Base-by-base conservation (phyloP, 2,329 filamentous ascomycete species). In the Rhexocercosporidium sp. region DNA sequence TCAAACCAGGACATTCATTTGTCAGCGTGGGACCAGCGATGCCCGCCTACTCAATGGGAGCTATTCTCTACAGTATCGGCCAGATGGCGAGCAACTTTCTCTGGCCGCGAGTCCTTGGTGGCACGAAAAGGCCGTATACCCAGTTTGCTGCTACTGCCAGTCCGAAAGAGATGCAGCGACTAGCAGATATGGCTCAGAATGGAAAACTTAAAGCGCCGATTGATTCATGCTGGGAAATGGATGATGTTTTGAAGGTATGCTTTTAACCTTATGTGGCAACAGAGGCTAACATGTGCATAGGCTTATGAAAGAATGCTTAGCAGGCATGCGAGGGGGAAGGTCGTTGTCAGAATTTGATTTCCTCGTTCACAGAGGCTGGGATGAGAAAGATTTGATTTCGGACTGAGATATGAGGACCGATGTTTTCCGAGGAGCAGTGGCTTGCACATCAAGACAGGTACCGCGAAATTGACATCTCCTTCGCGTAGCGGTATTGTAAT, bases 1-100 rank as follows among this genome's bases (percentile, higher is more conserved):
- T 85, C 39, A 75, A 77, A 46, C 72, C 76, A 0, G 67, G 72
- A 1, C 79, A 75, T 59, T 72, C 77, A 22, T 85, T 82, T 68
- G 77, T 81, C 0, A 81, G 80, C 0, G 81, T 81, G 0, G 81
- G 82, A 6, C 78, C 79, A 54, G 76, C 79, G 12, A 76, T 82
- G 37, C 79, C 76, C 1, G 75, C 73, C 3, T 78, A 77, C 39
- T 73, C 73, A 25, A 69, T 77, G 6, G 67, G 73, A 0, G 73
- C 75, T 51, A 76, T 80, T 31, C 41, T 79, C 2, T 71, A 73
- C 39, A 75, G 77, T 3, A 70, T 78, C 1, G 67, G 74, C 27
- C 73, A 76, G 67, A 79, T 80, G 78, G 74, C 81, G 64, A 75
- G 78, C 62, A 82, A 82, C 62, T 75, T 75, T 37, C 75, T 77